These are phyloP conservation scores for Rhizopus delemar DNA, from an alignment of 371 early-diverging fungal genomes.

Conservation along the genomic window DNA sequence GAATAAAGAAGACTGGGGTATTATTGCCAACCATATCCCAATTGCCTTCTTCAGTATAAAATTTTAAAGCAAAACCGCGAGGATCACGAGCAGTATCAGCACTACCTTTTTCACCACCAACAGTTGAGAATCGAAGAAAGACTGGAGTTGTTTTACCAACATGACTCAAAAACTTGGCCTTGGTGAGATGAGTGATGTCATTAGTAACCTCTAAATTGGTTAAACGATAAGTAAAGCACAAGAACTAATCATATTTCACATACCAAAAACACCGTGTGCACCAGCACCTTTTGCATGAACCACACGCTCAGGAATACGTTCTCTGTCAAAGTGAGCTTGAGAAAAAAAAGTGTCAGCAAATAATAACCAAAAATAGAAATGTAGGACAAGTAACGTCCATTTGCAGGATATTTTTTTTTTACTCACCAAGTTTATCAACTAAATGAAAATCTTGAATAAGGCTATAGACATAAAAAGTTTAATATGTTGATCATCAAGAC, in stretches of 20 bases:
- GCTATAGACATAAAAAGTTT: constrained; percentile 3
- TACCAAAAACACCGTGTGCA: constrained; percentile 73
- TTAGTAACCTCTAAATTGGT: constrained; percentile 64
- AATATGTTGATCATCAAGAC: background rate
- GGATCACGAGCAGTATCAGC: constrained; percentile 80
- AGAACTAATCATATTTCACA: background rate
- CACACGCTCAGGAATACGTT: constrained; percentile 65
- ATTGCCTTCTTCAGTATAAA: constrained; percentile 78
- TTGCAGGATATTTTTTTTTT: background rate
- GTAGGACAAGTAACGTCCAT: background rate
- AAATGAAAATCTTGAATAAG: constrained; percentile 75
- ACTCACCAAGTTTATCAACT: constrained; percentile 67
- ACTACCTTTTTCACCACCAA: constrained; percentile 75
- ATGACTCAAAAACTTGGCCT: constrained; percentile 74
- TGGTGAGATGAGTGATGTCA: constrained; percentile 69
- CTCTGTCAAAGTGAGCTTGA: constrained; percentile 78
- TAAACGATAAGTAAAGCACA: constrained; percentile 18
- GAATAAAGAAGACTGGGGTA: constrained; percentile 70
- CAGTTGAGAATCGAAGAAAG: constrained; percentile 83
- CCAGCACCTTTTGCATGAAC: constrained; percentile 56
- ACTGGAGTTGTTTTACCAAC: constrained; percentile 78
- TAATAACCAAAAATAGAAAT: constrained; percentile 12
- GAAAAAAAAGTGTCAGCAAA: constrained; percentile 17
- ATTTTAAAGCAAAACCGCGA: constrained; percentile 78
- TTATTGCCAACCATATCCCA: constrained; percentile 80